Percentiles rank a stretch among this genome's conserved stretches.
These are phyloP conservation scores for Calonectria ilicicola DNA, from an alignment of 2,329 filamentous ascomycete species.

Conservation along the genomic window DNA sequence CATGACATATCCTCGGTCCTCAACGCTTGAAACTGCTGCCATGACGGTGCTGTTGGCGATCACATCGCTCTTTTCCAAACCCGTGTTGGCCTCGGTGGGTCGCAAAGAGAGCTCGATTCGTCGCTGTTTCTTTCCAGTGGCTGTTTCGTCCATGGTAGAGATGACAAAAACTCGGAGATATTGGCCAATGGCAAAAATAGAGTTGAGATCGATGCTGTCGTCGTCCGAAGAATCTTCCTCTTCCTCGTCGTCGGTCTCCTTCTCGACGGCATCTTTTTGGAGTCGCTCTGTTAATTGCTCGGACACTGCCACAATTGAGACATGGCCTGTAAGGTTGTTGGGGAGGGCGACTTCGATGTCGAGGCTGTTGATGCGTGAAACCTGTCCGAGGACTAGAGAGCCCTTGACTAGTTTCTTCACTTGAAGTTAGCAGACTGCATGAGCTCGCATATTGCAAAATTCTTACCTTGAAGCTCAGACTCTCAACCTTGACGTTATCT, in stretches of 20 bases:
- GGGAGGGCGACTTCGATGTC: slow-evolving; percentile 87
- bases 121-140: slow-evolving; percentile 74
- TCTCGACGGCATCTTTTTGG: slow-evolving; percentile 71
- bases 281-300: slow-evolving; percentile 81
- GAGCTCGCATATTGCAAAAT: background rate
- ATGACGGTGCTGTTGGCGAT: slow-evolving; percentile 84
- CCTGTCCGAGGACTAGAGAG: slow-evolving; percentile 87
- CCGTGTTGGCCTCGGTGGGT: slow-evolving; percentile 82
- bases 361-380: slow-evolving; percentile 83
- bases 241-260: slow-evolving; percentile 67
- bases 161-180: slow-evolving; percentile 88
- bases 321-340: slow-evolving; percentile 92
- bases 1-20: slow-evolving; percentile 96
- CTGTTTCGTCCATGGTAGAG: slow-evolving; percentile 78
- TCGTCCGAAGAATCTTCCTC: slow-evolving; percentile 60
- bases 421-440: slow-evolving; percentile 36
- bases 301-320: slow-evolving; percentile 93
- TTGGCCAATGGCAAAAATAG: slow-evolving; percentile 85
- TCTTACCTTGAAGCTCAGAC: slow-evolving; percentile 86
- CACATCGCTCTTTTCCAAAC: slow-evolving; percentile 78
- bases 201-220: slow-evolving; percentile 76
- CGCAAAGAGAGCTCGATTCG: slow-evolving; percentile 90
- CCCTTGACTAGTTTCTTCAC: slow-evolving; percentile 83
- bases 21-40: slow-evolving; percentile 89
- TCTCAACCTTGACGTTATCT: slow-evolving; percentile 79